phyloP scores from a whole-genome alignment of 495 filamentous ascomycete genomes.

The Cladorrhinum samala region DNA sequence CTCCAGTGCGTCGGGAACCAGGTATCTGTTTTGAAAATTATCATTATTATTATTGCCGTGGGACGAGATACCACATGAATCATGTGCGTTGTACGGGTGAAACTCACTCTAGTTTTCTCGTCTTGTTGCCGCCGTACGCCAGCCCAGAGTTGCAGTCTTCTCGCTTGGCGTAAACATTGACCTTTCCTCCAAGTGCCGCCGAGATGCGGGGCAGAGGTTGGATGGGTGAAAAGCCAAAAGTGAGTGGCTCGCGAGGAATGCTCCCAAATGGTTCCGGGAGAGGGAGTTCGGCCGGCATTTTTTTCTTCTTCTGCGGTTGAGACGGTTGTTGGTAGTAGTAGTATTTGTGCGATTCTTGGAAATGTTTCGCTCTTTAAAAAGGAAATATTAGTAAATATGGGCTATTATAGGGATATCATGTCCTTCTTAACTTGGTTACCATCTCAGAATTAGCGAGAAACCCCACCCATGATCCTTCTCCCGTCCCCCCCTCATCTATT shows the following conservation, averaged over 20 bases:
- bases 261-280: constrained; percentile 54
- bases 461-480: no score
- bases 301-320: no score
- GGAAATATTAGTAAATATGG: no score
- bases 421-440: no score
- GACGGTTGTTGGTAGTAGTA: no score
- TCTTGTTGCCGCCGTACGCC: constrained; percentile 62
- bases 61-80: no score
- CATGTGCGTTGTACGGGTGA: no score
- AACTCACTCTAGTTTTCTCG: constrained; percentile 57
- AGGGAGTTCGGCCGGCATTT: constrained; percentile 24
- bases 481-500: no score
- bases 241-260: constrained; percentile 49
- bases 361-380: constrained; percentile 3
- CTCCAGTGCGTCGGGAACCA: constrained; percentile 50
- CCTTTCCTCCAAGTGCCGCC: constrained; percentile 45
- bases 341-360: no score
- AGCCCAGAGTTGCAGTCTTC: constrained; percentile 58
- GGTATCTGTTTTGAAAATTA: constrained; percentile 38
- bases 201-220: constrained; percentile 54
- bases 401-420: no score
- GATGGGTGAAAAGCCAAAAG: constrained; percentile 56
- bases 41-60: no score
- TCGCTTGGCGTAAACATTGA: constrained; percentile 55
- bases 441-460: no score